phyloP scores from a whole-genome alignment of 805 yeast genomes.

The Candida oleophila region DNA sequence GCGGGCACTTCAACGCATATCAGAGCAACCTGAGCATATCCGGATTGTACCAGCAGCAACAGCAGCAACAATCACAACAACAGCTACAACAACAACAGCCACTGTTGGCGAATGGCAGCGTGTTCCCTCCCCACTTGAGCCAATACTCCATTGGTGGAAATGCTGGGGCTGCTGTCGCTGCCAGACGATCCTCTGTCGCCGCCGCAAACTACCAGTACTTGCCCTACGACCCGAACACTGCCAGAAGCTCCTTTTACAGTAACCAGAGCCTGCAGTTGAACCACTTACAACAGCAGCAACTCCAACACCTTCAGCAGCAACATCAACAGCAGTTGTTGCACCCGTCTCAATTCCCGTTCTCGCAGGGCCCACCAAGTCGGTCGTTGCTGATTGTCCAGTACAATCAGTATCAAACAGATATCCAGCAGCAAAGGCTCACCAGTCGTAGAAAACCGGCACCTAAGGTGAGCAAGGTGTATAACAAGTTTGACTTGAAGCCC shows the following conservation, averaged over 20 bases:
- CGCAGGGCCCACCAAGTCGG: conserved; percentile 17
- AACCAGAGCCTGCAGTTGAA: conserved; percentile 1
- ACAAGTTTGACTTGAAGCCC: conserved; percentile 59
- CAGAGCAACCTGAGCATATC: background rate
- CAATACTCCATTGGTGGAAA: background rate
- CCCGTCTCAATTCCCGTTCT: conserved; percentile 10
- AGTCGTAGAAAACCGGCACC: conserved; percentile 41
- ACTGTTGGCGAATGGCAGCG: background rate
- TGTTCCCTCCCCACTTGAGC: background rate
- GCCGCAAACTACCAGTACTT: conserved; percentile 13
- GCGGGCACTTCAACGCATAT: conserved; percentile 3
- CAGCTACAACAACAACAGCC: background rate
- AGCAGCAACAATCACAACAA: background rate
- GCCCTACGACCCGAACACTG: conserved; percentile 2
- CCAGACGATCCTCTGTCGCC: conserved; percentile 24
- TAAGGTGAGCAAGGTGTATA: conserved; percentile 39
- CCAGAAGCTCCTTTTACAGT: conserved; percentile 4
- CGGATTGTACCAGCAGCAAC: background rate
- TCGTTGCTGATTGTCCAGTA: conserved; percentile 35
- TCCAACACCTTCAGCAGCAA: conserved; percentile 6
- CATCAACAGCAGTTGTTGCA: conserved; percentile 8
- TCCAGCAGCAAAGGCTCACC: conserved; percentile 21
- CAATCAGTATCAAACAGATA: conserved; percentile 30
- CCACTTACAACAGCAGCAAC: conserved; percentile 1
- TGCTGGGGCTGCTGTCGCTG: conserved; percentile 3